phyloP scores from a whole-genome alignment of 2,329 filamentous ascomycete genomes.

The Plenodomus tracheiphilus region DNA sequence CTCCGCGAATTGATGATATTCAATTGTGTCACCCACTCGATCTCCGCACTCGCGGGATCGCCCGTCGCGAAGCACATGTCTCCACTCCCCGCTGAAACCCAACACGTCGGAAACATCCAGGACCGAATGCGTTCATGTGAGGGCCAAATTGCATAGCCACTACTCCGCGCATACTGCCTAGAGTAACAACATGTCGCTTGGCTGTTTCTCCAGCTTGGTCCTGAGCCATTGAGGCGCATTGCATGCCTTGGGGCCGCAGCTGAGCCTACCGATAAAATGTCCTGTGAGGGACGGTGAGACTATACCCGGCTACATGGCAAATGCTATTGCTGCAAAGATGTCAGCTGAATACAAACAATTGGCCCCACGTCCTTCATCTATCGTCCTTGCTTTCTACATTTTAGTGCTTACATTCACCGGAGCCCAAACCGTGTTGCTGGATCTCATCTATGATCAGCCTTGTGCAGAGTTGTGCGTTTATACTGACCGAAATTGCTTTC shows the following conservation, averaged over 20 bases:
- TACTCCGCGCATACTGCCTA: background rate
- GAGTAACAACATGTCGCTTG: background rate
- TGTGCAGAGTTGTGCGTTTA: background rate
- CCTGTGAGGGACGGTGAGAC: background rate
- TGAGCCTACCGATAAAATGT: background rate
- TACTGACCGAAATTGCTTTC: background rate
- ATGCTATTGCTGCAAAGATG: background rate
- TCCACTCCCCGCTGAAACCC: background rate
- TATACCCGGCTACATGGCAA: background rate
- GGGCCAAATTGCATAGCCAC: background rate
- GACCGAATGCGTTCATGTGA: background rate
- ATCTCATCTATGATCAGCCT: background rate
- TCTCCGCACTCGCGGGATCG: background rate
- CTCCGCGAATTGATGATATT: background rate
- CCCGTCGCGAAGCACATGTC: background rate
- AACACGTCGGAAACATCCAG: background rate
- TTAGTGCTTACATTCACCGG: background rate
- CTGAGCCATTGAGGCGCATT: background rate
- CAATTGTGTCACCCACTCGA: background rate
- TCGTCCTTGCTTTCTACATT: background rate
- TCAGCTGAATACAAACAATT: background rate
- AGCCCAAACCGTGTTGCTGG: background rate
- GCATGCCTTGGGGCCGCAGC: background rate
- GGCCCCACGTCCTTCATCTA: background rate
- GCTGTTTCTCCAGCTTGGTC: background rate